Evolutionary conservation across 768 basidiomycete genomes (phyloP), one percentile per base, ranked within the genome.

Genomic region (Psilocybe cyanescens): DNA sequence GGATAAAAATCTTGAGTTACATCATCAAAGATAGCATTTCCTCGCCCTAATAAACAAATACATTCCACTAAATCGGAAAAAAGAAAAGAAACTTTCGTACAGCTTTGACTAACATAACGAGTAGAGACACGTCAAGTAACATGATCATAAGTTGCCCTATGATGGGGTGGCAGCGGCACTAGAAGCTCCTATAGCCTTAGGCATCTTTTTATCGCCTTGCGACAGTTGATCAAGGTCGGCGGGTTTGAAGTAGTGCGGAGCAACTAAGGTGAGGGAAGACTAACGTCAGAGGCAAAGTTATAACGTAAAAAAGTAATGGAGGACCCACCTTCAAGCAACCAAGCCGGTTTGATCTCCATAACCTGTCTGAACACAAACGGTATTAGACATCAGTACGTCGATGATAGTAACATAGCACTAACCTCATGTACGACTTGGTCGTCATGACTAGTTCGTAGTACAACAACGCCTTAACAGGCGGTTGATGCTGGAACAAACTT

Each of bases 401-500:
- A 31, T 19, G 14, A 9, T 55, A 31, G 63, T 44, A 58, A 44
- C 17, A 62, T 30, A 55, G 14, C 9, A 75, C 82, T 11, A 53
- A 87, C 83, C 94, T 83, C 86, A 98, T 91, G 71, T 97, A 99
- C 33, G 97, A 98, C 76, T 99, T 98, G 41, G 90, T 90, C 7
- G 97, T 99, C 85, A 97, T 91, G 24, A 99, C 97, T 24, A 99
- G 85, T 74, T 99, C 97, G 71, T 99, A 98, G 76, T 99, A 99
- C 50, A 97, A 74, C 8, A 99, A 72, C 14, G 92, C 91, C 72
- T 90, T 92, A 11, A 95, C 86, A 0, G 97, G 97, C 1, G 97
- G 97, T 67, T 98, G 96, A 72, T 89, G 87, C 68, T 98, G 93
- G 86, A 98, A 97, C 63, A 99, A 75, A 72, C 92, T 90, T 4